A percentile compares a stretch with the other conserved stretches of the same genome.
Conservation (phyloP, 2,329 filamentous ascomycete genomes). For the Zymoseptoria crescenta region DNA sequence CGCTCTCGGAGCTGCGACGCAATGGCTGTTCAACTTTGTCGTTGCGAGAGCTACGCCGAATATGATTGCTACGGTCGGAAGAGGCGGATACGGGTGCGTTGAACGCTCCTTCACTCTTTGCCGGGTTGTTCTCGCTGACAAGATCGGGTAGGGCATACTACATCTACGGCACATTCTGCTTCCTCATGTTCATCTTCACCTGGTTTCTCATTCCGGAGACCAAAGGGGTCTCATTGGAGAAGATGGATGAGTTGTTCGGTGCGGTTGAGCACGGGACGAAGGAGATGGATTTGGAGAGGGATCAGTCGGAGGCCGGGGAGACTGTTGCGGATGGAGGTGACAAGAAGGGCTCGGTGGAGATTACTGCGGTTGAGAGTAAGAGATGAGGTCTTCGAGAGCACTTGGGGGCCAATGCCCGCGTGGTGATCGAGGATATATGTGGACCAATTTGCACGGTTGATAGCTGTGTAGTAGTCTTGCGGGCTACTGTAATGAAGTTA, state of each 20-base stretch:
- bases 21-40: constrained; percentile 63
- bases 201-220: constrained; percentile 67
- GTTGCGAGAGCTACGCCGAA: constrained; percentile 60
- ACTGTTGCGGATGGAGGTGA: not conserved
- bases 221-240: constrained; percentile 42
- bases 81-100: constrained; percentile 40
- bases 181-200: constrained; percentile 57
- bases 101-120: too few relatives aligned
- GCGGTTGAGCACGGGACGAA: constrained; percentile 4
- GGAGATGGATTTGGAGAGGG: not conserved
- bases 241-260: constrained; percentile 26
- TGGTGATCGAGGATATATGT: too few relatives aligned
- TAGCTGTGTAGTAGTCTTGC: too few relatives aligned
- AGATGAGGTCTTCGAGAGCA: not conserved
- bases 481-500: too few relatives aligned
- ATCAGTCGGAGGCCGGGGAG: not conserved
- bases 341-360: not conserved
- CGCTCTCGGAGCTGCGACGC: constrained; percentile 58
- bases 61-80: constrained; percentile 54
- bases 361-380: not conserved
- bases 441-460: too few relatives aligned
- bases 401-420: too few relatives aligned
- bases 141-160: constrained; percentile 62
- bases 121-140: too few relatives aligned
- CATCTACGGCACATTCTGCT: constrained; percentile 60